These are phyloP conservation scores for Chaetomiaceae sp. DNA, from an alignment of 2,329 filamentous ascomycete genomes.

Conservation along the genomic window DNA sequence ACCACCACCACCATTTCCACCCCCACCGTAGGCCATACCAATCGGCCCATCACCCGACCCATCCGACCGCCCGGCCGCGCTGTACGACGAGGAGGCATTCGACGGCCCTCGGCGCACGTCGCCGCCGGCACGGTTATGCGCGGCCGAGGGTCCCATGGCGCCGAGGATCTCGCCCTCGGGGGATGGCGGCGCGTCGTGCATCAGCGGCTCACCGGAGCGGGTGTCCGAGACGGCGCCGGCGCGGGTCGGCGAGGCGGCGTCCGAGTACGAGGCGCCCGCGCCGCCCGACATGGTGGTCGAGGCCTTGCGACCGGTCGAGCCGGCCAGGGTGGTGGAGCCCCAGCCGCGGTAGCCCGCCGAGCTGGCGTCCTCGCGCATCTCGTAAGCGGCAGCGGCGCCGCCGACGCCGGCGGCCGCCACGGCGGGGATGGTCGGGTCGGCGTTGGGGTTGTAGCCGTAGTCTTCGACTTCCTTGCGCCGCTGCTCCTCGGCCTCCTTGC, in stretches of 20 bases:
- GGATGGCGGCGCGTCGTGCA: slow-evolving; percentile 42
- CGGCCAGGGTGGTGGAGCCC: slow-evolving; percentile 68
- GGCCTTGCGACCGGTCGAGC: slow-evolving; percentile 70
- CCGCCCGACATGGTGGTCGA: slow-evolving; percentile 86
- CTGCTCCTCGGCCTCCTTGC: slow-evolving; percentile 78
- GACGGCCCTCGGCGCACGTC: slow-evolving; percentile 85
- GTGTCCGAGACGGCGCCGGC: slow-evolving; percentile 61
- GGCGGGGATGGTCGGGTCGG: slow-evolving; percentile 69
- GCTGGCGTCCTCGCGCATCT: slow-evolving; percentile 75
- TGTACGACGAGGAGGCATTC: slow-evolving; percentile 95
- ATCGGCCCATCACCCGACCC: slow-evolving; percentile 50
- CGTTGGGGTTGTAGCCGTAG: slow-evolving; percentile 96
- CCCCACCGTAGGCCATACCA: slow-evolving; percentile 42
- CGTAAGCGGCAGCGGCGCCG: slow-evolving; percentile 41
- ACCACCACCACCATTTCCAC: too few species aligned
- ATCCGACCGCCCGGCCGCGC: slow-evolving; percentile 69
- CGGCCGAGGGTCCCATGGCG: slow-evolving; percentile 67
- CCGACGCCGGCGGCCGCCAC: too few species aligned
- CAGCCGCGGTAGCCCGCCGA: slow-evolving; percentile 85
- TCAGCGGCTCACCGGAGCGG: slow-evolving; percentile 61
- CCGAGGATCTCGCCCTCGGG: slow-evolving; percentile 79
- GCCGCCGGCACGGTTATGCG: slow-evolving; percentile 56
- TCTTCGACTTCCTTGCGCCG: slow-evolving; percentile 95
- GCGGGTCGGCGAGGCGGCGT: slow-evolving; percentile 63
- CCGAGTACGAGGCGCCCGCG: slow-evolving; percentile 62